Conservation (phyloP, 441 rosid species). For the Isatis lusitanica region DNA sequence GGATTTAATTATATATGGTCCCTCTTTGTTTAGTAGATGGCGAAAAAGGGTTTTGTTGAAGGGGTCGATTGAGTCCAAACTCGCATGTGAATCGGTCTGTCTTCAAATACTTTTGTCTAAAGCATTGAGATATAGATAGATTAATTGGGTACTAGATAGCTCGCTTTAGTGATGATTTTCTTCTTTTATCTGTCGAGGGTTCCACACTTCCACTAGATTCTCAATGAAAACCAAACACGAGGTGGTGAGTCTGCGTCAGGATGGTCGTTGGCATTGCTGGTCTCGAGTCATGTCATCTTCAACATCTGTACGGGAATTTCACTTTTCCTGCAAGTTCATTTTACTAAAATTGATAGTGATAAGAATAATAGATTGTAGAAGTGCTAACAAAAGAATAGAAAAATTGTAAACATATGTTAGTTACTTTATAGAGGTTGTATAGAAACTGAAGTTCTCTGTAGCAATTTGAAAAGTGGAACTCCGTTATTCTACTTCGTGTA, state of each 20-base stretch:
- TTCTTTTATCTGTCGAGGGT: constrained; percentile 13
- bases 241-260: constrained; percentile 21
- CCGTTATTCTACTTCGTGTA: background rate
- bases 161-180: constrained; percentile 28
- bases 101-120: constrained; percentile 33
- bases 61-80: constrained; percentile 23
- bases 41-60: constrained; percentile 13
- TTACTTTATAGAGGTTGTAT: background rate
- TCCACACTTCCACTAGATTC: constrained; percentile 13
- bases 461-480: background rate
- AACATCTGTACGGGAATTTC: constrained; percentile 8
- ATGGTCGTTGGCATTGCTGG: constrained; percentile 37
- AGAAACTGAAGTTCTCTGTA: background rate
- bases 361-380: background rate
- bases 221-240: constrained; percentile 20
- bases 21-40: constrained; percentile 20
- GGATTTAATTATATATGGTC: constrained; percentile 27
- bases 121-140: constrained; percentile 19
- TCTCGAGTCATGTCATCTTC: constrained; percentile 34
- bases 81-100: constrained; percentile 33
- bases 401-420: background rate
- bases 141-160: constrained; percentile 19
- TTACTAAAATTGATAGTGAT: background rate
- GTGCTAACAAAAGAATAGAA: background rate
- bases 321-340: constrained; percentile 1